Evolutionary conservation across 2,329 filamentous ascomycete genomes (phyloP), one percentile per base, ranked within the genome.

Genomic region (Alternaria burnsii): DNA sequence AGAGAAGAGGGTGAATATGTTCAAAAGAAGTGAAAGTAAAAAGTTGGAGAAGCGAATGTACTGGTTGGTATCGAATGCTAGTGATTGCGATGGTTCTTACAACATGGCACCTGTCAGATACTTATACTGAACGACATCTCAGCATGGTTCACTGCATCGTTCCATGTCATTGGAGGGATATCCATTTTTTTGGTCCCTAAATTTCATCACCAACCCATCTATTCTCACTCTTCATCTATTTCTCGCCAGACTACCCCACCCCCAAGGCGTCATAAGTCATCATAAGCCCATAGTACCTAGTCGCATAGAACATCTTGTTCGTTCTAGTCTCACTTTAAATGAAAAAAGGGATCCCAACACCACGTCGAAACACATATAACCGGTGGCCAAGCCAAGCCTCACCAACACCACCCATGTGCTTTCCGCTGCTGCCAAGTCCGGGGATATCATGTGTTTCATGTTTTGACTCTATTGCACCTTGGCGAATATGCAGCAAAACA

Each of bases 401-500:
- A 54, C 51, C 32, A 58, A 58, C 50, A 48, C 38, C 36, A 43
- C 34, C n/a, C 50, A 52, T 30, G 40, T 44, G n/a, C 11, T 26
- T 53, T 53, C 48, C 52, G 47, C 54, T 51, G 54, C 36, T 30
- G 64, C 64, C 59, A 66, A 66, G 48, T 55, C 53, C 44, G 50
- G 51, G 42, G 58, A 41, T 42, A 55, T 59, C 61, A 61, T 24
- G 30, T 58, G 63, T 66, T 66, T 64, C 61, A 64, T 26, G 30
- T 46, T 57, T 46, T 52, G 46, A 44, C 22, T 41, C 44, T 52
- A 42, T 42, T 16, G 44, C 50, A 26, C 30, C 42, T 55, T 59
- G 51, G 51, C 56, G 24, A 43, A 46, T 55, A 54, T 54, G 40
- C 52, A 43, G n/a, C 18, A 32, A 43, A 30, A 32, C 38, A 30